A percentile compares a stretch with the other conserved stretches of the same genome.
phyloP scores from a whole-genome alignment of 164 flowering plant genomes.

The Litsea cubeba region DNA sequence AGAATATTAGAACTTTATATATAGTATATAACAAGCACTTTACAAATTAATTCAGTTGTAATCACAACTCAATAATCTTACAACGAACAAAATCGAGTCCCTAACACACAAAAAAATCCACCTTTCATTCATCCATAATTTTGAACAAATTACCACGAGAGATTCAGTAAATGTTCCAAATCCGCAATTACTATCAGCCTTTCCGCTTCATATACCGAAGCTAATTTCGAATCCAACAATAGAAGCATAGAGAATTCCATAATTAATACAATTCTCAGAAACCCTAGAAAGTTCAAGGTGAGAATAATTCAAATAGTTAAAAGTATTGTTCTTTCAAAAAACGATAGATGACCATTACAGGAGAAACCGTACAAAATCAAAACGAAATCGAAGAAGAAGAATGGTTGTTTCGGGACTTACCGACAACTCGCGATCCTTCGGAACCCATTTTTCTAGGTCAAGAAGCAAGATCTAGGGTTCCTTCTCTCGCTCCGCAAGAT shows the following conservation, averaged over 20 bases:
- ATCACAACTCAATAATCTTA: too few species aligned
- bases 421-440: constrained; percentile 7
- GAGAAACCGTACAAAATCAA: not conserved
- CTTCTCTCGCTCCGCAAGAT: not conserved
- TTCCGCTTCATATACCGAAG: not conserved
- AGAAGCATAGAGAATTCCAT: not conserved
- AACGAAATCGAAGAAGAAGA: not conserved
- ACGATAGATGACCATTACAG: too few species aligned
- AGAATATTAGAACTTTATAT: too few species aligned
- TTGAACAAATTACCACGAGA: too few species aligned
- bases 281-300: not conserved
- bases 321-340: too few species aligned
- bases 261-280: not conserved
- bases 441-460: constrained; percentile 1
- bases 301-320: not conserved
- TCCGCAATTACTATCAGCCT: not conserved
- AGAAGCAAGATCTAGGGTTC: not conserved
- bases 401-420: not conserved
- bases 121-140: too few species aligned
- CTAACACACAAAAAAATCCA: too few species aligned
- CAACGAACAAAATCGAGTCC: too few species aligned
- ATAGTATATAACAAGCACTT: too few species aligned
- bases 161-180: too few species aligned
- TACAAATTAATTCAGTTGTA: too few species aligned
- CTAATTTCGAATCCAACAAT: not conserved